Evolutionary conservation across 352 stramenopile species (phyloP).

Genomic region (Globisporangium perplexum): DNA sequence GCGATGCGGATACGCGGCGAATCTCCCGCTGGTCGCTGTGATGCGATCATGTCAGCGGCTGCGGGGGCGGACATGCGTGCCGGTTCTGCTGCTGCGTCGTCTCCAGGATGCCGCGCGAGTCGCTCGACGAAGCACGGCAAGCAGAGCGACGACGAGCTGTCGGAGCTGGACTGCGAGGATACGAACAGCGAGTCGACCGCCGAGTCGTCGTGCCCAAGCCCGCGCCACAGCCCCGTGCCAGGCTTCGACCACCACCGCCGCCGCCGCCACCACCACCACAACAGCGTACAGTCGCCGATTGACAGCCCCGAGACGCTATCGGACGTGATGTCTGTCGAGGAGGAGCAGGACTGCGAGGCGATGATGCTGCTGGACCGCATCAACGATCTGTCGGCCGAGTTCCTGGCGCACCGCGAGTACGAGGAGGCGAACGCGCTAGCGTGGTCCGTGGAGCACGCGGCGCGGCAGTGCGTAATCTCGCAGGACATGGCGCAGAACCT

Average conservation of each 20-base stretch:
- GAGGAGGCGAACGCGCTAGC: conserved; percentile 63
- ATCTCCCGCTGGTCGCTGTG: neutral
- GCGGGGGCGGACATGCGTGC: no score
- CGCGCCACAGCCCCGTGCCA: conserved; percentile 32
- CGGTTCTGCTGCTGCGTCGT: neutral
- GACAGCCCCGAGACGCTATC: conserved; percentile 53
- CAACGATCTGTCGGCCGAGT: conserved; percentile 54
- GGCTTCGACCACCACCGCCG: conserved; percentile 24
- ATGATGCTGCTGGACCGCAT: conserved; percentile 64
- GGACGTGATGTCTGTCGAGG: conserved; percentile 42
- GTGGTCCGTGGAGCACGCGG: conserved; percentile 71
- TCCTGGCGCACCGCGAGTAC: conserved; percentile 60
- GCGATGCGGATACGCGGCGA: conserved; percentile 1
- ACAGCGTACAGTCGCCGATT: conserved; percentile 10
- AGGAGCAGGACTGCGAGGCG: conserved; percentile 62
- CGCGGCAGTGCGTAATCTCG: conserved; percentile 52
- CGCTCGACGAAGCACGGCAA: neutral
- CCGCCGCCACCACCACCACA: conserved; percentile 11
- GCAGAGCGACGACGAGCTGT: conserved; percentile 42
- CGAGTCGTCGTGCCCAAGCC: conserved; percentile 69
- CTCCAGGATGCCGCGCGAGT: no score
- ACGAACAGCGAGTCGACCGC: conserved; percentile 71
- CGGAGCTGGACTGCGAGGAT: conserved; percentile 59
- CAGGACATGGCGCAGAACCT: conserved; percentile 67
- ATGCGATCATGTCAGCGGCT: no score